These are phyloP conservation scores for Phylloboletellus chloephorus DNA, from an alignment of 1,284 basidiomycete genomes.

Conservation along the genomic window DNA sequence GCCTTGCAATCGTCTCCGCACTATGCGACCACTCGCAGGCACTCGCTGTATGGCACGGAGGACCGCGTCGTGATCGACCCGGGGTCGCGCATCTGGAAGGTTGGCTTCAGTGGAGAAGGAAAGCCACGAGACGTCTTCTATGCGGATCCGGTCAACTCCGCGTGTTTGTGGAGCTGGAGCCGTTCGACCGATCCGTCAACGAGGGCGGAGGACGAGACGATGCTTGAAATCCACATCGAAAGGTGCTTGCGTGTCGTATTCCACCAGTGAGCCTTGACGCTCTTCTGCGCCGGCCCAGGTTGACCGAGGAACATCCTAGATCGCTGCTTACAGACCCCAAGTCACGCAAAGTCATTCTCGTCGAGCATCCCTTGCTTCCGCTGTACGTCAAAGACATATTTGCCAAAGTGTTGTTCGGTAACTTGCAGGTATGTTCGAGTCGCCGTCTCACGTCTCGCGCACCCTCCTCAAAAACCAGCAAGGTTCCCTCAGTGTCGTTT, in stretches of 20 bases:
- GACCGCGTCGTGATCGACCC: constrained; percentile 82
- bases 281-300: constrained; percentile 4
- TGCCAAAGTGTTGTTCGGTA: constrained; percentile 83
- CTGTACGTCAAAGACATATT: constrained; percentile 84
- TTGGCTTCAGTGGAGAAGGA: constrained; percentile 87
- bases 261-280: constrained; percentile 65
- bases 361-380: constrained; percentile 87
- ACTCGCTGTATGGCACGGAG: constrained; percentile 81
- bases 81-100: constrained; percentile 81
- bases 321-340: constrained; percentile 91
- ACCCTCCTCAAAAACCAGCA: background rate
- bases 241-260: constrained; percentile 71
- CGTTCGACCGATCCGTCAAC: constrained; percentile 50
- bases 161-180: constrained; percentile 55
- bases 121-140: constrained; percentile 73
- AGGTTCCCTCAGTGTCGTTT: constrained; percentile 93
- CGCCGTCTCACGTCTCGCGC: background rate
- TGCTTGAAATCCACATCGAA: constrained; percentile 67
- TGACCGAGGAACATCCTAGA: constrained; percentile 37
- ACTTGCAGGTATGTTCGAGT: constrained; percentile 72
- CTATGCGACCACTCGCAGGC: constrained; percentile 69
- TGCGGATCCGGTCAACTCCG: constrained; percentile 38
- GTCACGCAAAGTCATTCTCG: constrained; percentile 85
- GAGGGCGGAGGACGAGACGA: constrained; percentile 64
- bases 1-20: constrained; percentile 66